Percentiles rank a stretch among this genome's conserved stretches.
Conservation (phyloP, 345 rosid genomes). For the Eucalyptus sp. region DNA sequence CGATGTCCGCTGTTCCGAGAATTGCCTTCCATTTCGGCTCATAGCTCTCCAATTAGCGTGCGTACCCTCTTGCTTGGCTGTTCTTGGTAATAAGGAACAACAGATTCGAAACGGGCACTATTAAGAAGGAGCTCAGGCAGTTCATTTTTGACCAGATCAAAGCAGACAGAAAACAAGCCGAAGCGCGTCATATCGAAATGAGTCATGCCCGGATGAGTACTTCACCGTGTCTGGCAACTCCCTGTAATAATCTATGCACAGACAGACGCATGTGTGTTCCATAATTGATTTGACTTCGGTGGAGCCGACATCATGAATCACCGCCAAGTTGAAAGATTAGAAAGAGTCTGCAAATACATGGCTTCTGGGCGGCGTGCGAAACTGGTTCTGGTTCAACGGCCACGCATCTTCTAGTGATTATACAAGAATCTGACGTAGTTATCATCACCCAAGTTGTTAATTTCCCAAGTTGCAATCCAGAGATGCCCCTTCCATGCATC, state of each 20-base stretch:
- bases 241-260: neutral
- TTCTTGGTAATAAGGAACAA: fast-evolving
- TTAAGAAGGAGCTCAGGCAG: neutral
- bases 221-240: neutral
- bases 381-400: neutral
- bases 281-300: neutral
- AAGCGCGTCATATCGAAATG: neutral
- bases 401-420: neutral
- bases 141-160: neutral
- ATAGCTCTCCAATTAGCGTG: neutral
- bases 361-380: neutral
- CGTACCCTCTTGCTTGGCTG: neutral
- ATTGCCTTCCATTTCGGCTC: neutral
- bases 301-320: neutral
- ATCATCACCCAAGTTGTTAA: neutral
- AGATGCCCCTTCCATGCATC: neutral
- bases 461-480: neutral
- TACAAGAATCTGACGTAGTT: neutral
- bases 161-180: neutral
- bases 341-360: neutral
- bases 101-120: neutral
- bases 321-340: neutral
- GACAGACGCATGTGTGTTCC: neutral
- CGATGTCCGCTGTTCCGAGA: neutral
- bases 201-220: neutral